Evolutionary conservation across 2,329 filamentous ascomycete species (phyloP).

Genomic region (Pseudogymnoascus verrucosus): DNA sequence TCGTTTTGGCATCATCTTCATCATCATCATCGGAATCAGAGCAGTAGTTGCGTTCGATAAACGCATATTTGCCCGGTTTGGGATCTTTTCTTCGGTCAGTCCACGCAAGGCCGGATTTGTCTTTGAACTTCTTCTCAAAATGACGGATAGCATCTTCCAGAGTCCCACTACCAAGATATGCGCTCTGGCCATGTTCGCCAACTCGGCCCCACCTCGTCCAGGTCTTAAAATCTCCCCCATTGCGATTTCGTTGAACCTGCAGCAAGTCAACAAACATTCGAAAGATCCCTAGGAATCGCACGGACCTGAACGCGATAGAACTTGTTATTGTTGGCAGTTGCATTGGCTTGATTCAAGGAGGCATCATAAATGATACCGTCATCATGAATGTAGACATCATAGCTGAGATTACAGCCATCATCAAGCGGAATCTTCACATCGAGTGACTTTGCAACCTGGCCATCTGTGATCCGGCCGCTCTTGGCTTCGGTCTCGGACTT

Average conservation of each 20-base stretch:
- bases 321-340: conserved; percentile 69
- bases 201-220: conserved; percentile 83
- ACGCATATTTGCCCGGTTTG: conserved; percentile 65
- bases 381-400: conserved; percentile 56
- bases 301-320: conserved; percentile 67
- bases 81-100: conserved; percentile 45
- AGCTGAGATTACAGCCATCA: conserved; percentile 32
- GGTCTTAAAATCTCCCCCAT: conserved; percentile 39
- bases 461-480: conserved; percentile 29
- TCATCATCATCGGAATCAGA: conserved; percentile 53
- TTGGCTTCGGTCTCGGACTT: conserved; percentile 12
- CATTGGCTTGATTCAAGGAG: conserved; percentile 69
- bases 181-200: conserved; percentile 47
- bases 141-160: conserved; percentile 38
- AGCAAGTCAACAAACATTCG: background rate
- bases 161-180: conserved; percentile 34
- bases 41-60: conserved; percentile 71
- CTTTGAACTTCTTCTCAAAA: conserved; percentile 55
- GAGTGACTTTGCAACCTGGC: conserved; percentile 40
- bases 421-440: conserved; percentile 44
- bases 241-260: conserved; percentile 6
- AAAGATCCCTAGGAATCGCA: background rate
- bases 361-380: conserved; percentile 67
- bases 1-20: conserved; percentile 27
- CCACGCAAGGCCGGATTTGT: conserved; percentile 53